These are phyloP conservation scores for Neurospora sp. DNA, from an alignment of 495 filamentous ascomycete genomes.

Conservation along the genomic window DNA sequence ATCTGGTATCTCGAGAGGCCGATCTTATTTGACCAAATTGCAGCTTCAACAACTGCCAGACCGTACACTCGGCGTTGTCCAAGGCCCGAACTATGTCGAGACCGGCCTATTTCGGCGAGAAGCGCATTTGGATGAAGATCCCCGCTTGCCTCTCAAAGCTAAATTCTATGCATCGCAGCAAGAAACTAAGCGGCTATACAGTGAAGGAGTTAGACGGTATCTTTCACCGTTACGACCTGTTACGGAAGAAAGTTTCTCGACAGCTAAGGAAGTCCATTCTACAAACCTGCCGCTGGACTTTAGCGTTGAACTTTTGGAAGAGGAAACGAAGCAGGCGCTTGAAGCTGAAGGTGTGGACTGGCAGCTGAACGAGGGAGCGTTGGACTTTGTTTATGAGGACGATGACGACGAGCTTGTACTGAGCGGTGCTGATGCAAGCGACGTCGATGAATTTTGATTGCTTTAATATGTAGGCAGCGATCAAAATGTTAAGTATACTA, in stretches of 20 bases:
- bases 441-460: background rate
- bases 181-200: slow-evolving; percentile 1
- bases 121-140: slow-evolving; percentile 28
- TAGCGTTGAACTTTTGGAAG: slow-evolving; percentile 8
- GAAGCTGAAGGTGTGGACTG: slow-evolving; percentile 8
- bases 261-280: background rate
- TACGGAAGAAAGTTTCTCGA: background rate
- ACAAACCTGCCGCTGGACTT: slow-evolving; percentile 20
- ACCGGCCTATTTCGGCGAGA: slow-evolving; percentile 28
- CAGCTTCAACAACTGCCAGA: slow-evolving; percentile 24
- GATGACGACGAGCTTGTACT: background rate
- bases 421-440: background rate
- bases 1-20: slow-evolving; percentile 12
- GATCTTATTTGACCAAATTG: slow-evolving; percentile 16
- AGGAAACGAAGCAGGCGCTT: slow-evolving; percentile 8
- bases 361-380: background rate
- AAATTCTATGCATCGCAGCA: slow-evolving; percentile 19
- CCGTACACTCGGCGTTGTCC: slow-evolving; percentile 31
- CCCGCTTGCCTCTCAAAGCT: slow-evolving; percentile 22
- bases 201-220: background rate
- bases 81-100: slow-evolving; percentile 34
- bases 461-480: background rate
- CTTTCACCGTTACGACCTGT: slow-evolving; percentile 2
- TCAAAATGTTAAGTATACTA: background rate
- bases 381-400: background rate